Conservation (phyloP, 371 early-diverging fungal genomes). For the Capillidium heterosporum region DNA sequence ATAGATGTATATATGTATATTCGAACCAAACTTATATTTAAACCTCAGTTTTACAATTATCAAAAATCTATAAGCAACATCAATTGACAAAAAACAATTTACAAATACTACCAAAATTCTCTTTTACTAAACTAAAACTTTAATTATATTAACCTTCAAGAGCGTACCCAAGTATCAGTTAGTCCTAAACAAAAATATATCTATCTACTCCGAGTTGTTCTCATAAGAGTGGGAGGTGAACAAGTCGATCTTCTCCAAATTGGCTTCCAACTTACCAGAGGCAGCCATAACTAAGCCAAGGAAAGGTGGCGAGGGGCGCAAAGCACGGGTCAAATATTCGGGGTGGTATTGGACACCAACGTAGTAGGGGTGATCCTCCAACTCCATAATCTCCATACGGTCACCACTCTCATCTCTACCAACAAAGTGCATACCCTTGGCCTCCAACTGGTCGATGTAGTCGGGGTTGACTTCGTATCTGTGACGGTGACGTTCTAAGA, state of each 20-base stretch:
- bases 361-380: conserved; percentile 86
- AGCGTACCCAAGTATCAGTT: too few species aligned
- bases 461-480: conserved; percentile 96
- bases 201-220: conserved; percentile 3
- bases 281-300: conserved; percentile 83
- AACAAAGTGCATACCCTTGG: conserved; percentile 73
- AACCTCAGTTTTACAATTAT: too few species aligned
- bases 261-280: conserved; percentile 11
- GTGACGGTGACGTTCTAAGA: conserved; percentile 96
- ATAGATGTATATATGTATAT: too few species aligned
- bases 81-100: too few species aligned
- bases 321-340: conserved; percentile 92
- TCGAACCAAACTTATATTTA: too few species aligned
- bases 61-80: too few species aligned
- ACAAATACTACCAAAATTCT: too few species aligned
- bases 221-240: conserved; percentile 6
- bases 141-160: too few species aligned
- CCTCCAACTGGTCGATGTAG: conserved; percentile 55
- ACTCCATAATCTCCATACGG: conserved; percentile 95
- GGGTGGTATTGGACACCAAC: conserved; percentile 98
- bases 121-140: too few species aligned
- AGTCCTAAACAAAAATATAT: neutral
- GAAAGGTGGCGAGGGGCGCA: conserved; percentile 86
- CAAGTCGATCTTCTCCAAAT: neutral
- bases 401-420: conserved; percentile 86